Base-by-base conservation (phyloP, 164 flowering plant genomes). In the Cinnamomum chago region DNA sequence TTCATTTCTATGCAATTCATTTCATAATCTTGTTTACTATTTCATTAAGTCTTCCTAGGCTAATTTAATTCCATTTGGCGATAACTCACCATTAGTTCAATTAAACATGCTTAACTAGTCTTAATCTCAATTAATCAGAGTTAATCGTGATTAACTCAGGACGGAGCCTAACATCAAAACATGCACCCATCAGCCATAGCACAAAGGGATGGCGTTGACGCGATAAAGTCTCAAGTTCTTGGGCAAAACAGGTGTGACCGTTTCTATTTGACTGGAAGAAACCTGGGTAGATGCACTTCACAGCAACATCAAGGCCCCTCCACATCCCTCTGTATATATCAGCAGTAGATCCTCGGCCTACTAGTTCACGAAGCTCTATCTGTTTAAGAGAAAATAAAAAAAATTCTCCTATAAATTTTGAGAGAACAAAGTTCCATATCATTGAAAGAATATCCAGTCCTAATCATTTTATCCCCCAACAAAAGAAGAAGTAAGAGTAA, bases 271-370 rank as follows among this genome's bases (percentile, higher is more conserved):
- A 70, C 28, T 51, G 28, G 78, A 91, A 91, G 76, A 81, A 82
- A 22, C 86, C 83, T 1, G 88, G 85, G 73, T 23, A 52, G 51
- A 91, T 82, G 83, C 93, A 88, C 62, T 89, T 89, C 40, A 89
- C 85, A 3, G 92, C 95, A 9, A 91, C 93, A 7, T 88, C 87
- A 3, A 81, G 62, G 30, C 89, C 95, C 73, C 88, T 76, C 96
- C 96, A 88, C 51, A 75, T 81, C 68, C 79, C 95, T 69, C 77
- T 80, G 78, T 87, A 81, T 70, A 90, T 81, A 15, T 77, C 72
- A 14, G 92, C 91, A 0, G 95, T 89, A 50, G 77, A 83, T 30
- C 93, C 92, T 82, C 77, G 75, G 3, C 85, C 90, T 22, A 87
- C 78, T 70, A 81, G 60, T 23, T 87, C 90, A 18, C 73, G 72